Conservation (phyloP, 345 rosid genomes). For the Brassica cretica region DNA sequence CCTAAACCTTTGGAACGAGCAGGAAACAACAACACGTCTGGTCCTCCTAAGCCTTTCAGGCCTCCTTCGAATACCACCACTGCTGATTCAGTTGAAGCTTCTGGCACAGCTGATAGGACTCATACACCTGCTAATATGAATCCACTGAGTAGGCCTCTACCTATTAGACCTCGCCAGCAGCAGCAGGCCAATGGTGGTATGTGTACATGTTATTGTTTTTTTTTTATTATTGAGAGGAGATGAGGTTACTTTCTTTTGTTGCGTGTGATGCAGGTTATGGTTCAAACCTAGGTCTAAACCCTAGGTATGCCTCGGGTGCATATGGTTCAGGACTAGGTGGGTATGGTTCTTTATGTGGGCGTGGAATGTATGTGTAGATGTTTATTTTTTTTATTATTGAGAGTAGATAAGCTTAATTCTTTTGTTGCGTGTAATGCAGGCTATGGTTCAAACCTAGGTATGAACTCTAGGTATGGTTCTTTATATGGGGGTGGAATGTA, state of each 20-base stretch:
- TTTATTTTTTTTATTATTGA: background rate
- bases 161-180: slow-evolving; percentile 89
- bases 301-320: background rate
- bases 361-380: too few species aligned
- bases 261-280: background rate
- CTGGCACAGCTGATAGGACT: slow-evolving; percentile 72
- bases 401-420: background rate
- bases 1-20: slow-evolving; percentile 99
- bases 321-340: background rate
- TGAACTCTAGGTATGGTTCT: background rate
- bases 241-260: background rate
- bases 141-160: slow-evolving; percentile 66
- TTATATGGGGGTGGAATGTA: background rate
- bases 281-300: background rate
- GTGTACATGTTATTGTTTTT: background rate
- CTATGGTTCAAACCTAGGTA: background rate
- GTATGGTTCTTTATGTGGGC: too few species aligned
- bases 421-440: background rate
- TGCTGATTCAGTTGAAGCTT: slow-evolving; percentile 87
- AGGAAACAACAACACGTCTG: slow-evolving; percentile 50
- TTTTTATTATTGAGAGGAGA: background rate
- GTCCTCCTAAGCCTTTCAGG: slow-evolving; percentile 74
- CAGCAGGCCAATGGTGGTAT: slow-evolving; percentile 69
- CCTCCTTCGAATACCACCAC: slow-evolving; percentile 89
- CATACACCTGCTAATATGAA: slow-evolving; percentile 52